Evolutionary conservation across 2,329 filamentous ascomycete genomes (phyloP).

Genomic region (Cercospora janseana): DNA sequence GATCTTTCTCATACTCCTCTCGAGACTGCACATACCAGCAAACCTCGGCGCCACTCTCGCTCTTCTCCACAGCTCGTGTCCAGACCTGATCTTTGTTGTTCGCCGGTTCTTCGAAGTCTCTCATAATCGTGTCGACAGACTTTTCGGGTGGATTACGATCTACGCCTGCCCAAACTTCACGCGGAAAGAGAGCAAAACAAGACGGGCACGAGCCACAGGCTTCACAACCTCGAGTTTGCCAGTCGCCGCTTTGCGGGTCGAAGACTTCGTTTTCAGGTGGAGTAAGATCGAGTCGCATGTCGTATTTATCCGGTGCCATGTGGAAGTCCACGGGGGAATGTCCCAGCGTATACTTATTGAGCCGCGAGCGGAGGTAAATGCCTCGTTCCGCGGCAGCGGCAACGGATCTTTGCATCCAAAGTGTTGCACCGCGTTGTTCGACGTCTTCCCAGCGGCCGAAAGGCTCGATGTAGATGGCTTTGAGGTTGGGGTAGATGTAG

Average conservation of each 20-base stretch:
- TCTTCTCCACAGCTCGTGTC: not conserved
- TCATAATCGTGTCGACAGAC: no score
- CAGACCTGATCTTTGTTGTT: not conserved
- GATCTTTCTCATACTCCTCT: not conserved
- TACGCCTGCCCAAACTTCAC: not conserved
- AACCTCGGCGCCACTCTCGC: not conserved
- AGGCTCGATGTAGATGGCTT: not conserved
- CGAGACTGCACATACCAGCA: not conserved
- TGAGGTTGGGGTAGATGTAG: not conserved
- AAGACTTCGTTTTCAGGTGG: not conserved
- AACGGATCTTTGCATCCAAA: slow-evolving; percentile 3
- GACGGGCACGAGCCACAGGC: not conserved
- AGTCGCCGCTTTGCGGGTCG: not conserved
- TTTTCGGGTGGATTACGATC: not conserved
- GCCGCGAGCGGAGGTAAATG: not conserved
- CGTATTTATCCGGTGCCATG: not conserved
- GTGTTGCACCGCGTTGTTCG: not conserved
- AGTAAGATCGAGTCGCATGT: not conserved
- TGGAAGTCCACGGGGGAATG: not conserved
- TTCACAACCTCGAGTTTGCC: not conserved
- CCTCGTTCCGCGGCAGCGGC: not conserved
- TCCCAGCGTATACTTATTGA: not conserved
- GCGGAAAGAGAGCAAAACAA: not conserved
- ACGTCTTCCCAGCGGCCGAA: not conserved
- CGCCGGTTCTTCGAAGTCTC: not conserved